Conservation (phyloP, 495 filamentous ascomycete species). For the Aspergillus incahuasiensis region DNA sequence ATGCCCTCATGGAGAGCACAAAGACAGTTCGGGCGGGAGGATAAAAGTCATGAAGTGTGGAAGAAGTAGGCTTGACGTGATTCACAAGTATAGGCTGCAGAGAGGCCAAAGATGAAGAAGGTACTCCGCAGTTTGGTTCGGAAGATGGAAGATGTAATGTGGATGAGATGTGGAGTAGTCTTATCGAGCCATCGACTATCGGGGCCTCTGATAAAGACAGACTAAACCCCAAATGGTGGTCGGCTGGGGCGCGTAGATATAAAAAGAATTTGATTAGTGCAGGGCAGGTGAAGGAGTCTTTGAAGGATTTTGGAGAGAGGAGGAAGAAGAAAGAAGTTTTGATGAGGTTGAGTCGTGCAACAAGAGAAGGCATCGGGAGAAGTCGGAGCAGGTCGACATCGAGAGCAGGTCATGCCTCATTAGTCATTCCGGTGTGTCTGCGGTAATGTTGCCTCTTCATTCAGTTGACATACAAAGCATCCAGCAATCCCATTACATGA, state of each 20-base stretch:
- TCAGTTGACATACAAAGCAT: no score
- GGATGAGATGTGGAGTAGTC: slow-evolving; percentile 6
- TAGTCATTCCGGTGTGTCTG: slow-evolving; percentile 7
- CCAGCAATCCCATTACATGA: not conserved
- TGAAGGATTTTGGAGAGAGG: not conserved
- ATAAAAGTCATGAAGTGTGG: slow-evolving; percentile 16
- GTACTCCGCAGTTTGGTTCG: not conserved
- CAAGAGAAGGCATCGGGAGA: not conserved
- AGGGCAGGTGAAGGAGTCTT: not conserved
- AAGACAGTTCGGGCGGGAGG: not conserved
- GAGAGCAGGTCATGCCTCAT: slow-evolving; percentile 6
- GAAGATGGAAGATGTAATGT: not conserved
- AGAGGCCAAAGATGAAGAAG: not conserved
- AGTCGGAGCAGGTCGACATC: not conserved
- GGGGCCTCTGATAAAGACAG: not conserved
- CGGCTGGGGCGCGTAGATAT: not conserved
- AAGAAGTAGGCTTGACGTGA: not conserved
- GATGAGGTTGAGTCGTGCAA: not conserved
- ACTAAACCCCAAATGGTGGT: slow-evolving; percentile 7
- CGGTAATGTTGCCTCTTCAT: not conserved
- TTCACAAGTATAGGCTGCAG: not conserved
- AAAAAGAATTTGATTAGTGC: not conserved
- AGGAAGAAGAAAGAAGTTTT: slow-evolving; percentile 6
- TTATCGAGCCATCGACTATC: slow-evolving; percentile 10
- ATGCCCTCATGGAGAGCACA: slow-evolving; percentile 33